These are phyloP conservation scores for Neocatenulostroma microsporum DNA, from an alignment of 2,329 filamentous ascomycete species.

Conservation along the genomic window DNA sequence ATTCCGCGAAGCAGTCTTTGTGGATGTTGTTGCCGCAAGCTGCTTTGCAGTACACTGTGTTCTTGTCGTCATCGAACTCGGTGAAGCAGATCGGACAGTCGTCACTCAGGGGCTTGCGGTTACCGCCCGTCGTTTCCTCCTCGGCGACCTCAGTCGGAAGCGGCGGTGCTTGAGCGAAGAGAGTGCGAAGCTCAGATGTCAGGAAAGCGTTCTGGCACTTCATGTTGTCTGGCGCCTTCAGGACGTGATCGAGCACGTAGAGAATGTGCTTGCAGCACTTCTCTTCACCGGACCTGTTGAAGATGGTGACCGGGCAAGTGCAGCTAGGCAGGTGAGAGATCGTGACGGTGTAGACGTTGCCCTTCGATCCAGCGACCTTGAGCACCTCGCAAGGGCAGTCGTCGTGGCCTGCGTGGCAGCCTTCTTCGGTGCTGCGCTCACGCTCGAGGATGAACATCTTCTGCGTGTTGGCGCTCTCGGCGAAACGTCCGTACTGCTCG, in stretches of 20 bases:
- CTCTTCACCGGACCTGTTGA: constrained; percentile 39
- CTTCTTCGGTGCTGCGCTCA: constrained; percentile 35
- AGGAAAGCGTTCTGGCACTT: constrained; percentile 54
- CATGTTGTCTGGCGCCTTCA: constrained; percentile 49
- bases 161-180: constrained; percentile 47
- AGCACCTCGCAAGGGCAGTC: constrained; percentile 46
- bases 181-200: constrained; percentile 48
- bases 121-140: constrained; percentile 35
- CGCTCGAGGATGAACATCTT: constrained; percentile 51
- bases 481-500: constrained; percentile 1
- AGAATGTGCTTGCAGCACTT: constrained; percentile 53
- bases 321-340: constrained; percentile 43
- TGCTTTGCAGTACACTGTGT: constrained; percentile 51
- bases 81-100: constrained; percentile 57
- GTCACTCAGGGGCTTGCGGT: constrained; percentile 53
- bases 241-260: constrained; percentile 51
- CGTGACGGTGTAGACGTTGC: constrained; percentile 53
- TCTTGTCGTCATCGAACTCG: constrained; percentile 43
- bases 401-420: constrained; percentile 42
- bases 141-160: constrained; percentile 33
- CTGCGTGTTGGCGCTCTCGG: constrained; percentile 15
- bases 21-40: constrained; percentile 57
- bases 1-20: constrained; percentile 48
- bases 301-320: constrained; percentile 17
- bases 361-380: constrained; percentile 52